These are phyloP conservation scores for Lactarius sp. DNA, from an alignment of 768 basidiomycete species.

Conservation along the genomic window DNA sequence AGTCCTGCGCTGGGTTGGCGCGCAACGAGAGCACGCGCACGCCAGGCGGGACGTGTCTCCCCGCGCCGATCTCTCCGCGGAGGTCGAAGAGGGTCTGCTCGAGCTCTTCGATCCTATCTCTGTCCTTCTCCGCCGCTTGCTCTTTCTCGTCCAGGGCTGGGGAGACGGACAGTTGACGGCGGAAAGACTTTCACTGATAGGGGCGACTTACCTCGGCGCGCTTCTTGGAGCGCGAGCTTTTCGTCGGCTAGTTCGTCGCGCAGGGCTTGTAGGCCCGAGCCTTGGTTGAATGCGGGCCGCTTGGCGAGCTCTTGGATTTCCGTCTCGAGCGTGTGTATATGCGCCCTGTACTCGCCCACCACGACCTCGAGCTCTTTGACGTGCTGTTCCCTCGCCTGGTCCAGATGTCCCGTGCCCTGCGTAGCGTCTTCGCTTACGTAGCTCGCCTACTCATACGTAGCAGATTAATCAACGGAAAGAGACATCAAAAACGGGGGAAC, in stretches of 20 bases:
- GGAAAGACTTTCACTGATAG: background rate
- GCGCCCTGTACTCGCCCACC: conserved; percentile 49
- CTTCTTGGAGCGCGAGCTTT: conserved; percentile 30
- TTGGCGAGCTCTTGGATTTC: conserved; percentile 46
- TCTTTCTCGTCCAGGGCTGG: conserved; percentile 45
- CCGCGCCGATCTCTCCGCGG: conserved; percentile 68
- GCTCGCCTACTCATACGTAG: conserved; percentile 43
- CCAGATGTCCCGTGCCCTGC: conserved; percentile 30
- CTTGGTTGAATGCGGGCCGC: conserved; percentile 30
- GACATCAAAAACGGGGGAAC: conserved; percentile 28
- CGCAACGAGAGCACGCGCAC: conserved; percentile 61
- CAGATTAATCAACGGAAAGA: background rate
- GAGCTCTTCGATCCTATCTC: conserved; percentile 58
- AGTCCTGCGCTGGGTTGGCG: conserved; percentile 80
- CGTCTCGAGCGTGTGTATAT: conserved; percentile 42
- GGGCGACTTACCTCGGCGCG: conserved; percentile 41
- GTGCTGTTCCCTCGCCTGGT: conserved; percentile 39
- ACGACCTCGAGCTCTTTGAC: conserved; percentile 52
- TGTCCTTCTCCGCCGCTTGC: conserved; percentile 35
- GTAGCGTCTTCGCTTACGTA: conserved; percentile 55
- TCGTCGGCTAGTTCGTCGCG: conserved; percentile 37
- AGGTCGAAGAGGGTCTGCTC: conserved; percentile 79
- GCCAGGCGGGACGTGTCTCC: conserved; percentile 68
- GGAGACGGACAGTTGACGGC: background rate
- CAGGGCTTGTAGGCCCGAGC: conserved; percentile 36